Evolutionary conservation across 73 alveolate species (phyloP).

Genomic region (Durusdinium trenchii): DNA sequence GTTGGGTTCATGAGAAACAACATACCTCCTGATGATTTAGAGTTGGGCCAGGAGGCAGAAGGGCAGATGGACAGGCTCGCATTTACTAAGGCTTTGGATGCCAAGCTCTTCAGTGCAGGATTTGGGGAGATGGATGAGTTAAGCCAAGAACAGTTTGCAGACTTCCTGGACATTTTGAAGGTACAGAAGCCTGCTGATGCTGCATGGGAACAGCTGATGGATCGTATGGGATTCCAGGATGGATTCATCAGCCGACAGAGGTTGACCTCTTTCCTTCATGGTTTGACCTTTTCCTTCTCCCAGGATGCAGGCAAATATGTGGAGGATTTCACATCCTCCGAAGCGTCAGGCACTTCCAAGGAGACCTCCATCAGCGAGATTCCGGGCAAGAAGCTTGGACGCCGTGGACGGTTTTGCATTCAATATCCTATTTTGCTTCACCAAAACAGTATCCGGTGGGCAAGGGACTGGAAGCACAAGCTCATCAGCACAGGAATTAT

Average conservation of each 20-base stretch:
- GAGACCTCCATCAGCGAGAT: conserved; percentile 4
- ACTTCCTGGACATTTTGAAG: too few relatives aligned
- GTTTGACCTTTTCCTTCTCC: not conserved
- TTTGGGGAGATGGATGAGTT: conserved; percentile 7
- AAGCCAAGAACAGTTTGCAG: too few relatives aligned
- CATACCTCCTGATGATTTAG: not conserved
- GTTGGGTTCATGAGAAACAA: conserved; percentile 27
- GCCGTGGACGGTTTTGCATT: conserved; percentile 45
- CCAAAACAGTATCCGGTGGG: conserved; percentile 84
- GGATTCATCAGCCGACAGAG: not conserved
- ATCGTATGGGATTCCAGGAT: conserved; percentile 47
- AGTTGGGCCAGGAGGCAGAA: too few relatives aligned
- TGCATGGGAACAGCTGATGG: too few relatives aligned
- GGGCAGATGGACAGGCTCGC: not conserved
- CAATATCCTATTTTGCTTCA: conserved; percentile 74
- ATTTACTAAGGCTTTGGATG: conserved; percentile 41
- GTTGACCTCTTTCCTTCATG: conserved; percentile 45
- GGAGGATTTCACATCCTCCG: not conserved
- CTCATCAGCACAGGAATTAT: conserved; percentile 53
- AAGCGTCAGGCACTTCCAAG: conserved; percentile 44
- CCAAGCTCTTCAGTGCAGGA: conserved; percentile 51
- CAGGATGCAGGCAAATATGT: not conserved
- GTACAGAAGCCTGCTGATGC: too few relatives aligned
- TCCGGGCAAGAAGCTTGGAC: conserved; percentile 36
- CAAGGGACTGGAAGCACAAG: conserved; percentile 62